Evolutionary conservation across 2,329 filamentous ascomycete genomes (phyloP).

Genomic region (Colletotrichum gloeosporioides): DNA sequence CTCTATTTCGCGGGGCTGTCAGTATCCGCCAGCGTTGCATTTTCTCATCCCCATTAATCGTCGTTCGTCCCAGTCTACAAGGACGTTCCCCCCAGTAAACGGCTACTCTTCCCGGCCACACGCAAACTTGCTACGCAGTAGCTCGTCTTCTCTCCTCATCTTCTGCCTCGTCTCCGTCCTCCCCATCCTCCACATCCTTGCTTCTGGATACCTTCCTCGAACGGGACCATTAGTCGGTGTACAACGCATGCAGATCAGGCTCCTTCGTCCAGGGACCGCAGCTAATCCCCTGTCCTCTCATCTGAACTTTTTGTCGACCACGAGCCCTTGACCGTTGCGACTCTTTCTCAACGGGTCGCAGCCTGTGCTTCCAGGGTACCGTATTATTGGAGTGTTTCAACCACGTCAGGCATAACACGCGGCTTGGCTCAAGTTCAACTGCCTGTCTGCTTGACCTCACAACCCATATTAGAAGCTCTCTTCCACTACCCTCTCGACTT

Average conservation of each 20-base stretch:
- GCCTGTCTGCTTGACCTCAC: not conserved
- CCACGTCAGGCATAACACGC: not conserved
- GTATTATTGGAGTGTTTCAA: constrained; percentile 15
- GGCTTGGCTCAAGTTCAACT: not conserved
- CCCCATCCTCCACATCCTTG: not conserved
- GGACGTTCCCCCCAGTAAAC: not conserved
- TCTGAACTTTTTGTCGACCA: constrained; percentile 1
- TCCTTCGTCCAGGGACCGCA: not conserved
- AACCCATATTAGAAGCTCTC: not conserved
- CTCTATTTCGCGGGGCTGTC: not conserved
- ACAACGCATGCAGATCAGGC: not conserved
- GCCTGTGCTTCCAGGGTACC: not conserved
- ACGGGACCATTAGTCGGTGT: not conserved
- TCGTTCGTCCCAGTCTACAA: not conserved
- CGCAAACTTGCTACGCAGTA: not conserved
- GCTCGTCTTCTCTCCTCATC: not conserved
- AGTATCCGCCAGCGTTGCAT: not conserved
- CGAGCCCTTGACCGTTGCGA: not conserved
- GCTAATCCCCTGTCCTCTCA: not conserved
- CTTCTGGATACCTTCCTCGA: not conserved
- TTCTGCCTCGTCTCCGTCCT: not conserved
- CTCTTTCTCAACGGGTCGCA: not conserved
- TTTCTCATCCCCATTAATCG: not conserved
- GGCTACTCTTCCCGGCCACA: not conserved
- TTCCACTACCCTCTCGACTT: not conserved